Base-by-base conservation (phyloP, 352 stramenopile genomes). In the Pythium insidiosum region DNA sequence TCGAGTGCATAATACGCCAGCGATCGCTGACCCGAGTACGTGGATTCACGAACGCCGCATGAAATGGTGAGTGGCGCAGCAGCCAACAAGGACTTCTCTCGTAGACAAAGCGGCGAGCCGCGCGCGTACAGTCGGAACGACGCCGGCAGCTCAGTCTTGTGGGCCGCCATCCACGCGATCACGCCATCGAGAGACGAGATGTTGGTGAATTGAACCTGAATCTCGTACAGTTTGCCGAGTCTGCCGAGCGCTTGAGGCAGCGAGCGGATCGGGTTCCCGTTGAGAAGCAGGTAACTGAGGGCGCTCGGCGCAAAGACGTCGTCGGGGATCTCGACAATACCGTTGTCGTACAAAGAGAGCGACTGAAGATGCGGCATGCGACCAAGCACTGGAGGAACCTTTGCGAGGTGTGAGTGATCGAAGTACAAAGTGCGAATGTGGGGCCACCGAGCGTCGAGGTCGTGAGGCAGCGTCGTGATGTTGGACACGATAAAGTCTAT, bases 401-500 rank as follows among this genome's bases (percentile, higher is more conserved):
- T 22, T 6, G 18, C 26, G 6, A 61, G 48, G 4, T 43, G 31
- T 34, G 28, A 41, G 11, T 39, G 37, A 28, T 61, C 53, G 9
- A 61, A 20, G 42, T 53, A 50, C 28, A 56, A 1, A 5, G 40
- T 61, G 1, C 28, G 25, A 10, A 63, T 39, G 34, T 43, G 19
- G 1, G 24, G 48, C 54, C 47, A 63, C 11, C 40, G 20, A 1
- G 13, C 2, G 21, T 50, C 0, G 6, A 63, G 28, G 22, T 58
- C 39, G 6, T n/a, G n/a, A 6, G 54, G 54, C 4, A 63, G 36
- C 0, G 23, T 34, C 21, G 43, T 42, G 3, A 63, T n/a, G n/a
- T 50, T 58, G 13, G 54, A 53, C 5, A 43, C 48, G 24, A 63
- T 43, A 12, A 63, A 36, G 19, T 47, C 34, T 38, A 63, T 54